Evolutionary conservation across 2,329 filamentous ascomycete species (phyloP).

Genomic region (Scedosporium minutisporum): DNA sequence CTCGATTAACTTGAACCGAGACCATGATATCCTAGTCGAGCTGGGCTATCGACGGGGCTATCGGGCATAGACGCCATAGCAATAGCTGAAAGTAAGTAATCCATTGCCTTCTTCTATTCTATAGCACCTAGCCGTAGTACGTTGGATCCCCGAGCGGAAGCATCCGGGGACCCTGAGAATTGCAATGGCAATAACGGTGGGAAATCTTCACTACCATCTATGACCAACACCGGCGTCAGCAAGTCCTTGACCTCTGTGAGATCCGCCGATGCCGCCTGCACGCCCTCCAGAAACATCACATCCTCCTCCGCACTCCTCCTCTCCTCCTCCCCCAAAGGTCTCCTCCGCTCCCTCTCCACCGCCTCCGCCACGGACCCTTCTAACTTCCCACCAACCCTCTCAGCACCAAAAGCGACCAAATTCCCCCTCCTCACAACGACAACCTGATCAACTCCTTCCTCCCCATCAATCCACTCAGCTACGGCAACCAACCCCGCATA

Average conservation of each 20-base stretch:
- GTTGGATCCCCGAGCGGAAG: neutral
- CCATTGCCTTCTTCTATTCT: neutral
- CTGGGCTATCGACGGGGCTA: too few relatives aligned
- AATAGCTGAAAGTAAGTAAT: too few relatives aligned
- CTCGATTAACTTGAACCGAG: neutral
- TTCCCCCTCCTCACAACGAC: constrained; percentile 29
- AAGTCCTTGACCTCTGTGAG: constrained; percentile 16
- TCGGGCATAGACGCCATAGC: too few relatives aligned
- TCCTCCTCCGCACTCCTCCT: constrained; percentile 14
- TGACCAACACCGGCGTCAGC: constrained; percentile 11
- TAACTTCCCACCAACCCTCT: constrained; percentile 6
- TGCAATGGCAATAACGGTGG: neutral
- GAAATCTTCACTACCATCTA: neutral
- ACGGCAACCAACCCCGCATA: constrained; percentile 27
- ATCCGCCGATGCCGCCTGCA: constrained; percentile 13
- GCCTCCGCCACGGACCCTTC: constrained; percentile 13
- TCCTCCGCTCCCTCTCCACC: constrained; percentile 16
- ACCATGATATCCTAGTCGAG: too few relatives aligned
- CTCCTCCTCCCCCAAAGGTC: constrained; percentile 19
- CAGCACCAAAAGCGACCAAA: constrained; percentile 21
- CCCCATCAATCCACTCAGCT: constrained; percentile 26
- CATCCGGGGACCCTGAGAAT: neutral
- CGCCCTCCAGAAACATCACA: constrained; percentile 15
- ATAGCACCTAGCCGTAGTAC: neutral
- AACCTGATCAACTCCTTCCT: constrained; percentile 21